Evolutionary conservation across 495 filamentous ascomycete genomes (phyloP).

Genomic region (Endocarpon pusillum): DNA sequence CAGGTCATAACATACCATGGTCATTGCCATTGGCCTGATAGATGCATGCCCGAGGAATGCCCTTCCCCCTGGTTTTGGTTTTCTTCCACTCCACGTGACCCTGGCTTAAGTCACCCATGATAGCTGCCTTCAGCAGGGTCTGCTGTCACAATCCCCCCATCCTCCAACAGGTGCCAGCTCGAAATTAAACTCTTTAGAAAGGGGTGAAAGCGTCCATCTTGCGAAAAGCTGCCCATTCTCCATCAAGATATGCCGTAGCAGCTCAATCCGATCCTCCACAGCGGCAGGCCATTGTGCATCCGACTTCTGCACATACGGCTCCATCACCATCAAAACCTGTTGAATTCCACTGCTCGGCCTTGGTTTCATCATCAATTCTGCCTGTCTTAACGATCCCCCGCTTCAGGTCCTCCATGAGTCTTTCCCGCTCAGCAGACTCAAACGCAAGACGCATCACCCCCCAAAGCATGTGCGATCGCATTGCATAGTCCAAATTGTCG

Average conservation of each 20-base stretch:
- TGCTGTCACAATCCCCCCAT: too few relatives aligned
- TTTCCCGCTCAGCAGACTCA: constrained; percentile 8
- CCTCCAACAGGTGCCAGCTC: constrained; percentile 11
- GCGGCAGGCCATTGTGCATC: constrained; percentile 13
- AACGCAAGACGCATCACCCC: constrained; percentile 13
- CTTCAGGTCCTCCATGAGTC: constrained; percentile 11
- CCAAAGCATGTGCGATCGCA: constrained; percentile 14
- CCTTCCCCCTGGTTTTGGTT: too few relatives aligned
- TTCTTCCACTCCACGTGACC: too few relatives aligned
- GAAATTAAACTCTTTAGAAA: constrained; percentile 14
- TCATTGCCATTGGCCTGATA: too few relatives aligned
- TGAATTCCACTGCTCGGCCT: constrained; percentile 10
- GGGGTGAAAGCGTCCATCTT: constrained; percentile 10
- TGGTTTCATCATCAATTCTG: constrained; percentile 11
- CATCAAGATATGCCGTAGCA: constrained; percentile 13
- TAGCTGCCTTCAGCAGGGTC: too few relatives aligned
- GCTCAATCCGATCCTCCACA: constrained; percentile 10
- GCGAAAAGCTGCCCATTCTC: constrained; percentile 16
- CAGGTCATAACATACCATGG: too few relatives aligned
- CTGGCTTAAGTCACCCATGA: too few relatives aligned
- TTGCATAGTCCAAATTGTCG: constrained; percentile 12
- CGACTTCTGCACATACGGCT: constrained; percentile 14
- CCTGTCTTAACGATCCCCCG: constrained; percentile 11
- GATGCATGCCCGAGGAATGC: too few relatives aligned
- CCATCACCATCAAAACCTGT: constrained; percentile 12